phyloP scores from a whole-genome alignment of 805 yeast species.

The Zygoascus biomembranicola region DNA sequence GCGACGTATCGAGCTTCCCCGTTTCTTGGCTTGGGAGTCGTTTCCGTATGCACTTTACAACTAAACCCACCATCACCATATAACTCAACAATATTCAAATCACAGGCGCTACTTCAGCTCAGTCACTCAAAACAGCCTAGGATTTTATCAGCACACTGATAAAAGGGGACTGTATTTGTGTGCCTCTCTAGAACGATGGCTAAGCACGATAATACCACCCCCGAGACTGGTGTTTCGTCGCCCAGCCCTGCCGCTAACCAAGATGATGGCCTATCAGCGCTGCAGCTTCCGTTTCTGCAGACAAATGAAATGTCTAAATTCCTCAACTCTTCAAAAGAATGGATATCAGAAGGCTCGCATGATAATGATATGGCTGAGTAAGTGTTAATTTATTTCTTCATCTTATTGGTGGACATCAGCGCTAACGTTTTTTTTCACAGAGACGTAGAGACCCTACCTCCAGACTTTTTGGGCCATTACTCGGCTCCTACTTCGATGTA shows the following conservation, averaged over 20 bases:
- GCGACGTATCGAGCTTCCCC: too few species aligned
- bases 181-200: not conserved
- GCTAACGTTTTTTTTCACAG: not conserved
- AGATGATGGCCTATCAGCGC: conserved; percentile 17
- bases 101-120: too few species aligned
- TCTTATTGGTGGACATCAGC: not conserved
- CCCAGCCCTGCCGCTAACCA: not conserved
- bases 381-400: not conserved
- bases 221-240: not conserved
- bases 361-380: conserved; percentile 11
- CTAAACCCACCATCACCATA: too few species aligned
- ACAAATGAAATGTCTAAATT: conserved; percentile 14
- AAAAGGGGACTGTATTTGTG: too few species aligned
- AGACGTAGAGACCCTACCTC: conserved; percentile 12
- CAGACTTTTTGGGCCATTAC: conserved; percentile 20
- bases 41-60: too few species aligned
- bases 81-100: too few species aligned
- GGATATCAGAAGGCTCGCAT: conserved; percentile 13
- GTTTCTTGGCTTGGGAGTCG: too few species aligned
- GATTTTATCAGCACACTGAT: too few species aligned
- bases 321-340: conserved; percentile 16
- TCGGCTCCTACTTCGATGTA: conserved; percentile 2
- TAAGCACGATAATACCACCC: not conserved
- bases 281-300: conserved; percentile 20
- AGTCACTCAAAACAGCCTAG: too few species aligned